These are phyloP conservation scores for Juglanconis oblonga DNA, from an alignment of 2,329 filamentous ascomycete species.

Conservation along the genomic window DNA sequence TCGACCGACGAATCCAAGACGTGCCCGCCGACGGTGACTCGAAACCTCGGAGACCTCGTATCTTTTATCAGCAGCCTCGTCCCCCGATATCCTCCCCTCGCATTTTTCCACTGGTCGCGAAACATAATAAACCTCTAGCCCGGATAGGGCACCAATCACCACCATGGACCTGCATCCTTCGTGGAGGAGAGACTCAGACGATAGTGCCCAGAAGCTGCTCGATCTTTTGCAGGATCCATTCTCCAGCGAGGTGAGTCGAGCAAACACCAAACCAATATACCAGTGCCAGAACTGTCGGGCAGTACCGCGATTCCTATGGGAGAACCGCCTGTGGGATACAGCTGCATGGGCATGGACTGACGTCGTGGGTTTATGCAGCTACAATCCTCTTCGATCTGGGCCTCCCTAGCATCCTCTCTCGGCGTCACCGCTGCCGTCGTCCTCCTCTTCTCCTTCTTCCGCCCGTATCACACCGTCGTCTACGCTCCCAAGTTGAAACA, in stretches of 20 bases:
- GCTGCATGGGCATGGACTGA: not conserved
- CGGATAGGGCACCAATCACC: not conserved
- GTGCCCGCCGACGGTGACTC: not conserved
- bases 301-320: not conserved
- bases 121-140: conserved; percentile 3
- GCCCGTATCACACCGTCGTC: conserved; percentile 86
- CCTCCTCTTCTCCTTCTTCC: conserved; percentile 80
- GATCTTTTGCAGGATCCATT: conserved; percentile 51
- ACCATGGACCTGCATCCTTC: conserved; percentile 17
- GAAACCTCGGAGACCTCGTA: not conserved
- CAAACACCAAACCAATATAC: no score
- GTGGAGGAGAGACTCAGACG: conserved; percentile 15
- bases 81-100: not conserved
- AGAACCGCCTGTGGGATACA: no score
- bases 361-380: conserved; percentile 30
- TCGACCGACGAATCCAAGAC: no score
- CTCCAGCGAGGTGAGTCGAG: conserved; percentile 38
- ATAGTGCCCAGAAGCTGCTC: conserved; percentile 42
- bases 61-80: not conserved
- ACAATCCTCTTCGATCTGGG: conserved; percentile 63
- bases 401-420: conserved; percentile 77
- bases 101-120: not conserved
- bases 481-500: conserved; percentile 94
- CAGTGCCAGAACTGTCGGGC: no score
- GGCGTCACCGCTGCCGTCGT: conserved; percentile 72